Conservation (phyloP, 176 grass and related monocot species). For the Rhynchospora breviuscula region DNA sequence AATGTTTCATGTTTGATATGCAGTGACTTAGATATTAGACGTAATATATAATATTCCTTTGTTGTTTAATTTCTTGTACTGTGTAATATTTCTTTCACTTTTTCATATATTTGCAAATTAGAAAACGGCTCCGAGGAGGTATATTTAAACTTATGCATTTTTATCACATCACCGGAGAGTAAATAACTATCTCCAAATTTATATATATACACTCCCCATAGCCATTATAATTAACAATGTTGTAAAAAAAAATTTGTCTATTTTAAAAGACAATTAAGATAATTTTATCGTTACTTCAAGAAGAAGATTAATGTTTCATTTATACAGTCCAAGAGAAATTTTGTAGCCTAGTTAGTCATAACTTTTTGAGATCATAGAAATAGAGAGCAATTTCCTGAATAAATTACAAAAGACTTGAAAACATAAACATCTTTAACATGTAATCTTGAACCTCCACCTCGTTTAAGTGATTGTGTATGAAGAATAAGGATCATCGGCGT, state of each 20-base stretch:
- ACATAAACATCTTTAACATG: conserved; percentile 9
- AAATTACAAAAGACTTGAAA: conserved; percentile 57
- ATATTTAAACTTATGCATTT: neutral
- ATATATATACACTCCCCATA: too few species aligned
- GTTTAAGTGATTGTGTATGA: too few species aligned
- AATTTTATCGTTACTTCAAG: too few species aligned
- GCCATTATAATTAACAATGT: too few species aligned
- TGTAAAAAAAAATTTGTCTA: too few species aligned
- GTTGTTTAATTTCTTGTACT: neutral
- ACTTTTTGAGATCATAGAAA: conserved; percentile 77
- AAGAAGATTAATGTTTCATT: too few species aligned
- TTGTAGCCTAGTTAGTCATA: conserved; percentile 48
- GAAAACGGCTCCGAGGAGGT: neutral
- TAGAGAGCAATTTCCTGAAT: conserved; percentile 59
- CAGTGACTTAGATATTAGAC: neutral
- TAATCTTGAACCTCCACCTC: neutral
- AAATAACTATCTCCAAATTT: too few species aligned
- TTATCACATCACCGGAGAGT: neutral
- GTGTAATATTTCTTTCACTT: neutral
- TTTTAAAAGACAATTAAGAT: too few species aligned
- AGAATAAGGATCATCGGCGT: too few species aligned
- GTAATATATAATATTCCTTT: neutral
- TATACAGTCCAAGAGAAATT: conserved; percentile 43
- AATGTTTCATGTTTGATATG: neutral
- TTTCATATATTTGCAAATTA: neutral